phyloP scores from a whole-genome alignment of 2,329 filamentous ascomycete genomes.

The Talaromyces pinophilus region DNA sequence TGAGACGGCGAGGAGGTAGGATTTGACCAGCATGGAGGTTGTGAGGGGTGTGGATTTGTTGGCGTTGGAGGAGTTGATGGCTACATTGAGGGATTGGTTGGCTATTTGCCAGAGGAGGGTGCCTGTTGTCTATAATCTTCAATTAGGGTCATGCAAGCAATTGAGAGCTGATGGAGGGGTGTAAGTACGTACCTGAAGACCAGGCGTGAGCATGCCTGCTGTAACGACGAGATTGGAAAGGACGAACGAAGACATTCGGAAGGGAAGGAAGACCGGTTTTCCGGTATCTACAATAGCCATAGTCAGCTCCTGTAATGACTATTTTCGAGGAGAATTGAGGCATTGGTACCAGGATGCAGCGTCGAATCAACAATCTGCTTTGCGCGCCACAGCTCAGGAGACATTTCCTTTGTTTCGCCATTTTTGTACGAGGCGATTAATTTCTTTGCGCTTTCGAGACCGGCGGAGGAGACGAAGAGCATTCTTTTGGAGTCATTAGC shows the following conservation, averaged over 20 bases:
- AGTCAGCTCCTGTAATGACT: not conserved
- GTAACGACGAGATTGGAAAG: slow-evolving; percentile 93
- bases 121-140: slow-evolving; percentile 65
- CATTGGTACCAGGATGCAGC: slow-evolving; percentile 73
- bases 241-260: slow-evolving; percentile 96
- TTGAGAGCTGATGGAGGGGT: not conserved
- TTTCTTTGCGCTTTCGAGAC: slow-evolving; percentile 82
- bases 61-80: slow-evolving; percentile 95
- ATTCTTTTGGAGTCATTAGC: slow-evolving; percentile 63
- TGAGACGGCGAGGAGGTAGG: slow-evolving; percentile 86
- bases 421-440: slow-evolving; percentile 84
- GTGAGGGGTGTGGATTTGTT: slow-evolving; percentile 95
- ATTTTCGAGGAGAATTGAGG: too few species aligned
- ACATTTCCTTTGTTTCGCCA: slow-evolving; percentile 77
- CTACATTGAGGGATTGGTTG: slow-evolving; percentile 97
- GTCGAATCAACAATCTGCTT: slow-evolving; percentile 98
- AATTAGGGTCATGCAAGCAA: not conserved
- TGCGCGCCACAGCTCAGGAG: slow-evolving; percentile 84
- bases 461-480: slow-evolving; percentile 73
- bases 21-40: slow-evolving; percentile 77
- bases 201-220: slow-evolving; percentile 93
- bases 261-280: slow-evolving; percentile 85
- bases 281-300: slow-evolving; percentile 70
- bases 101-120: slow-evolving; percentile 92
- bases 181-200: slow-evolving; percentile 60